Evolutionary conservation across 2,329 filamentous ascomycete genomes (phyloP), one percentile per base, ranked within the genome.

Genomic region (Daldinia sp.): DNA sequence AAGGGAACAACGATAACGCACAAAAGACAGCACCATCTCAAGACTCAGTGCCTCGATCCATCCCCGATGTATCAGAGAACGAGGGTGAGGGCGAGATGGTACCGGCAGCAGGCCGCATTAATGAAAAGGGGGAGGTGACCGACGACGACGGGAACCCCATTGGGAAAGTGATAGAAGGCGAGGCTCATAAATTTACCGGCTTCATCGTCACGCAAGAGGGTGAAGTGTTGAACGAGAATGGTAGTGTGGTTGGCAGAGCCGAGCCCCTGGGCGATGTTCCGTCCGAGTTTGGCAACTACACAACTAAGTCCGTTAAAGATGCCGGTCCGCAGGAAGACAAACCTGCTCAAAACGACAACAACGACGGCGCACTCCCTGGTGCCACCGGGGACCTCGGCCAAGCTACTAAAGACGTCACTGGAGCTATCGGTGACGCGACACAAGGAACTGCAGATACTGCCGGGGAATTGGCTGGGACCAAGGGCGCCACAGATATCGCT

Each of bases 71-170:
- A 6, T 75, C 75, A 3, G 72, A 72, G 15, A 73, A 73, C 26
- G 75, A 74, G 6, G 75, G 76, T 35, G 77, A 79, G 70, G 75
- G 76, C 39, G 77, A 79, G 72, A 77, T 78, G 76, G 77, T 78
- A 35, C 77, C 78, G 18, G 78, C 78, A 12, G 78, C 78, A n/a
- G 78, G 78, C 39, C 78, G 82, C 56, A 78, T 88, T 65, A 87
- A 84, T 72, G 83, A 83, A 63, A 82, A 86, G 60, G 86, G 86
- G n/a, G 84, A 87, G 68, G 83, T 88, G 10, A 79, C 88, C 37
- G 86, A 88, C 75, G 83, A 85, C 33, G 85, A 88, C 55, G 84
- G 83, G 9, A 83, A 83, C 64, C 77, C 83, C 15, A 82, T 85
- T 50, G 83, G 82, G 58, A 79, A 79, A 57, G 80, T 82, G 7